A percentile compares a stretch with the other conserved stretches of the same genome.
These are phyloP conservation scores for Lentinula sp. DNA, from an alignment of 768 basidiomycete genomes.

Conservation along the genomic window DNA sequence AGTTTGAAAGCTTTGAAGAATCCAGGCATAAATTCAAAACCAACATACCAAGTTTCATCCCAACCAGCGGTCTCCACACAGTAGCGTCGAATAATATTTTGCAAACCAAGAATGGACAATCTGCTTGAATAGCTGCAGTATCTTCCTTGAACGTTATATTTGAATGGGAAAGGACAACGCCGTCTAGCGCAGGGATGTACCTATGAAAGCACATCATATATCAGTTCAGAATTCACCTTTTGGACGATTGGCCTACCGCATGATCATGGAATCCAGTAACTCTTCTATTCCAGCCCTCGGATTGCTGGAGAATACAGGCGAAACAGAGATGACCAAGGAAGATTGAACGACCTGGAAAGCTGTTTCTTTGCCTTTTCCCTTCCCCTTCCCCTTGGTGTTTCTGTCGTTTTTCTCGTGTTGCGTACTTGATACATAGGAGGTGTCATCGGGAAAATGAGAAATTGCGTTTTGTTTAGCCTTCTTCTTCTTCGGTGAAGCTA, in stretches of 20 bases:
- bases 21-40: neutral
- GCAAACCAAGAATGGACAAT: slow-evolving; percentile 82
- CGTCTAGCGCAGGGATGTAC: slow-evolving; percentile 81
- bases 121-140: slow-evolving; percentile 64
- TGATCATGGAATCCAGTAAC: slow-evolving; percentile 90
- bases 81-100: slow-evolving; percentile 75
- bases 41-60: slow-evolving; percentile 69
- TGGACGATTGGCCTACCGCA: slow-evolving; percentile 60
- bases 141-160: slow-evolving; percentile 61
- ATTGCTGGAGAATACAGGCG: slow-evolving; percentile 75
- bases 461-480: slow-evolving; percentile 26
- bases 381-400: slow-evolving; percentile 26
- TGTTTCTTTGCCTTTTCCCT: slow-evolving; percentile 26
- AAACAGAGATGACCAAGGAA: slow-evolving; percentile 66
- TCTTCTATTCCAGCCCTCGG: slow-evolving; percentile 76
- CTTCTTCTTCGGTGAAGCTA: slow-evolving; percentile 29
- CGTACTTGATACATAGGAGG: neutral
- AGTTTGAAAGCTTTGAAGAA: no score
- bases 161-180: slow-evolving; percentile 84
- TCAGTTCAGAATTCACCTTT: neutral
- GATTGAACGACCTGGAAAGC: slow-evolving; percentile 63
- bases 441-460: slow-evolving; percentile 12
- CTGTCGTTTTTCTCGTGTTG: neutral
- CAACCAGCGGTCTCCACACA: slow-evolving; percentile 82
- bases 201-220: slow-evolving; percentile 31